phyloP scores from a whole-genome alignment of 2,329 filamentous ascomycete species.

The Delphinella strobiligena region DNA sequence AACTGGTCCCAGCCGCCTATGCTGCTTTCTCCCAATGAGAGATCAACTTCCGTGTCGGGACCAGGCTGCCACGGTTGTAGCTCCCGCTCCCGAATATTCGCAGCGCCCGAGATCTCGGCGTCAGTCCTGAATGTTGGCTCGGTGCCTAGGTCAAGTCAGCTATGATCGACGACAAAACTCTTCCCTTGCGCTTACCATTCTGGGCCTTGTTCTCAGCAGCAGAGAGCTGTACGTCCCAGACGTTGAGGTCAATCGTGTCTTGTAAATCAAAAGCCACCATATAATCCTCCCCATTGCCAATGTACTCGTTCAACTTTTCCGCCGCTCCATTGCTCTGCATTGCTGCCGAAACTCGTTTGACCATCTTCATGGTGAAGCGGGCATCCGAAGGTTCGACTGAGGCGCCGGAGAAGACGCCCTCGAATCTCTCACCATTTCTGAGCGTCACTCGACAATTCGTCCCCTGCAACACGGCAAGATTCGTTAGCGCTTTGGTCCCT shows the following conservation, averaged over 20 bases:
- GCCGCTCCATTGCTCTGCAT: constrained; percentile 33
- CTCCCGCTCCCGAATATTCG: constrained; percentile 51
- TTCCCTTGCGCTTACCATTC: too few relatives aligned
- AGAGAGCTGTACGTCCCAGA: constrained; percentile 40
- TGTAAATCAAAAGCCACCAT: constrained; percentile 50
- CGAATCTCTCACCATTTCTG: constrained; percentile 49
- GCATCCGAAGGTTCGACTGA: constrained; percentile 38
- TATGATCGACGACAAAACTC: too few relatives aligned
- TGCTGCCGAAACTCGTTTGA: constrained; percentile 36
- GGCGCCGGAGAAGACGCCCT: constrained; percentile 48
- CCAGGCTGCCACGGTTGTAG: constrained; percentile 74
- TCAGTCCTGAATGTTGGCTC: constrained; percentile 71
- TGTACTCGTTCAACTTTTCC: constrained; percentile 29
- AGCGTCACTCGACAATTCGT: constrained; percentile 43
- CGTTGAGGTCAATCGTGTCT: constrained; percentile 46
- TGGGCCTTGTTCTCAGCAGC: constrained; percentile 39
- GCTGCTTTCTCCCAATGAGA: constrained; percentile 53
- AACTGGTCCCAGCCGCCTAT: constrained; percentile 76
- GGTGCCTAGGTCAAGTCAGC: too few relatives aligned
- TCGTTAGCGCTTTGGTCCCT: background rate
- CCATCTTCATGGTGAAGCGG: constrained; percentile 54
- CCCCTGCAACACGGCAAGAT: constrained; percentile 31
- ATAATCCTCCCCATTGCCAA: constrained; percentile 36
- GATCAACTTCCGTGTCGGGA: constrained; percentile 43
- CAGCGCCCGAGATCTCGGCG: constrained; percentile 67